Percentiles rank a stretch among this genome's conserved stretches.
phyloP scores from a whole-genome alignment of 2,329 filamentous ascomycete species.

The Lanzia echinophila region DNA sequence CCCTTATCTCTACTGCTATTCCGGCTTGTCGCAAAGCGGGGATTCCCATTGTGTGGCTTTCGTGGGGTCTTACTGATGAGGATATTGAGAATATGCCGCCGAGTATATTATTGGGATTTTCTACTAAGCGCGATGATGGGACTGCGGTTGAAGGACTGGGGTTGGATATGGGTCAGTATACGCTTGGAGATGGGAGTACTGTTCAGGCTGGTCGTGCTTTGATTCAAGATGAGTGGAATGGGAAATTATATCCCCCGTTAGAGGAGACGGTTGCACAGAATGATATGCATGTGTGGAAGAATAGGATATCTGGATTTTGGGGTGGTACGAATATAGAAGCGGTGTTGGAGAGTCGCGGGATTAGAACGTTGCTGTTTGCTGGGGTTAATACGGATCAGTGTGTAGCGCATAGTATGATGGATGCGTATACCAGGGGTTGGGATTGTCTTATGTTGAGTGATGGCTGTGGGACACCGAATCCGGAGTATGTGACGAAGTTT shows the following conservation, averaged over 20 bases:
- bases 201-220: neutral
- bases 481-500: neutral
- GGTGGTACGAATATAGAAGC: neutral
- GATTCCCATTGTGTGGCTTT: neutral
- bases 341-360: neutral
- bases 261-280: neutral
- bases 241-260: neutral
- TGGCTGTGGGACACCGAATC: neutral
- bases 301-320: neutral
- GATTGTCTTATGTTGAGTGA: neutral
- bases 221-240: neutral
- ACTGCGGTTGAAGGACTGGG: neutral
- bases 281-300: neutral
- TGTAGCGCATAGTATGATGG: neutral
- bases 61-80: constrained; percentile 4
- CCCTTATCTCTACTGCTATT: neutral
- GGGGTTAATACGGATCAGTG: neutral
- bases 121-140: neutral
- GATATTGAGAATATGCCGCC: neutral
- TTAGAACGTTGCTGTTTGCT: neutral
- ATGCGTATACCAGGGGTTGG: neutral
- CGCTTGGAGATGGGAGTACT: neutral
- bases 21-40: neutral
- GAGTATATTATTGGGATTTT: neutral
- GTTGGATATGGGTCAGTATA: neutral